Percentiles rank a stretch among this genome's conserved stretches.
Evolutionary conservation across 2,329 filamentous ascomycete genomes (phyloP).

Genomic region (Pseudocercospora pini-densiflorae): DNA sequence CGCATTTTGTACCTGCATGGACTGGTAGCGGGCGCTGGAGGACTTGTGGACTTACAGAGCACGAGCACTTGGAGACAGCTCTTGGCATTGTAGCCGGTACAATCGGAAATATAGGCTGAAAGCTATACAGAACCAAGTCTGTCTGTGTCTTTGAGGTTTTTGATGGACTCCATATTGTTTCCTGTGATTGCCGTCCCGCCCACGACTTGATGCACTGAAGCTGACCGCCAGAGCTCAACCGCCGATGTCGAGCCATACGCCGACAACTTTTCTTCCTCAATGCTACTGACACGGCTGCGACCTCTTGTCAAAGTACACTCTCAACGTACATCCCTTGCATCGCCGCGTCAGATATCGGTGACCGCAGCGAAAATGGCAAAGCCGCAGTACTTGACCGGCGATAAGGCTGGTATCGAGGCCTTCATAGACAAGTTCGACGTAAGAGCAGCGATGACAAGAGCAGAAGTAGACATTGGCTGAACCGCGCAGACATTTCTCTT

Average conservation of each 20-base stretch:
- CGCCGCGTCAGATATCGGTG: neutral
- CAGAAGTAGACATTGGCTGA: conserved; percentile 14
- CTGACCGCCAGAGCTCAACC: neutral
- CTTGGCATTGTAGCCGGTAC: neutral
- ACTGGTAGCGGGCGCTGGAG: neutral
- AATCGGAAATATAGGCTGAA: neutral
- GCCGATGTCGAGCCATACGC: neutral
- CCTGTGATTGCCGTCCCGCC: neutral
- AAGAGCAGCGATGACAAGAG: conserved; percentile 45
- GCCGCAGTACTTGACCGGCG: conserved; percentile 71
- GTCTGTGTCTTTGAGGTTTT: neutral
- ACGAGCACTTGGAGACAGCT: neutral
- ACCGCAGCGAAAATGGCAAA: conserved; percentile 29
- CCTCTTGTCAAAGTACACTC: neutral
- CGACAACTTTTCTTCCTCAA: neutral
- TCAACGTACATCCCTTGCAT: neutral
- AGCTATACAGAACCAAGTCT: neutral
- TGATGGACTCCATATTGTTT: neutral
- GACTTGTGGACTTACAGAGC: neutral
- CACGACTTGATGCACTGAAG: conserved; percentile 1
- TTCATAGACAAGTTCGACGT: conserved; percentile 92
- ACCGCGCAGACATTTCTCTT: conserved; percentile 78
- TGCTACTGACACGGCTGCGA: neutral
- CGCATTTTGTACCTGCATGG: conserved; percentile 9
- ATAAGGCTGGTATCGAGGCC: conserved; percentile 73